phyloP scores from a whole-genome alignment of 148 eudicot genomes.

The Chenopodium album region DNA sequence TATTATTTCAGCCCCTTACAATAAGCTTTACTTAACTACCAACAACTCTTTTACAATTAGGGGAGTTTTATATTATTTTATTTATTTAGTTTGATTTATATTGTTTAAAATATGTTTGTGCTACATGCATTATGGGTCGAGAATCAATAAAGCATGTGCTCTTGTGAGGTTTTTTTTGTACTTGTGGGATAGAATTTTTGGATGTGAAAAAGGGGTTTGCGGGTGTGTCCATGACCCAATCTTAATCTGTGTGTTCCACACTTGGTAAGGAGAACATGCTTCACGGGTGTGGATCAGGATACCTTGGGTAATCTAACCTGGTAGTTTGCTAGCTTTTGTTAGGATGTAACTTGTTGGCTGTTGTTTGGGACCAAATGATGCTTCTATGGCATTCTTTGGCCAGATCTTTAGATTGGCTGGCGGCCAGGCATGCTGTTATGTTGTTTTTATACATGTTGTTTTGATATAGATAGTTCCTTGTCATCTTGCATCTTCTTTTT shows the following conservation, averaged over 20 bases:
- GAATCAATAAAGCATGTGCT: background rate
- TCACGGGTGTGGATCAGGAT: background rate
- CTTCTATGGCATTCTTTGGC: background rate
- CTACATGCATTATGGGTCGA: background rate
- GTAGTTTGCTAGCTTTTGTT: background rate
- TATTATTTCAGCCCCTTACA: background rate
- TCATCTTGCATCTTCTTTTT: background rate
- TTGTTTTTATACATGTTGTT: background rate
- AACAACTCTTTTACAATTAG: background rate
- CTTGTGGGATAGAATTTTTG: background rate
- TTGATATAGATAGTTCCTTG: background rate
- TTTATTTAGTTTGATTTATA: no score
- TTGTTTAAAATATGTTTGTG: no score
- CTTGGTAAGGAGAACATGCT: background rate
- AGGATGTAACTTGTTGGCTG: background rate
- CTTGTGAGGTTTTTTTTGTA: background rate
- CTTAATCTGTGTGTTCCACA: background rate
- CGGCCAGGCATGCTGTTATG: background rate
- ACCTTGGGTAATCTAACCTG: background rate
- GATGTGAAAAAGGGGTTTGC: background rate
- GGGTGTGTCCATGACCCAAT: background rate
- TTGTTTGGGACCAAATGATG: background rate
- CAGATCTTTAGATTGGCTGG: background rate
- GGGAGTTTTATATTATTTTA: background rate
- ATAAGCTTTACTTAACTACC: background rate